phyloP scores from a whole-genome alignment of 2,329 filamentous ascomycete species.

The Sporothrix humicola region DNA sequence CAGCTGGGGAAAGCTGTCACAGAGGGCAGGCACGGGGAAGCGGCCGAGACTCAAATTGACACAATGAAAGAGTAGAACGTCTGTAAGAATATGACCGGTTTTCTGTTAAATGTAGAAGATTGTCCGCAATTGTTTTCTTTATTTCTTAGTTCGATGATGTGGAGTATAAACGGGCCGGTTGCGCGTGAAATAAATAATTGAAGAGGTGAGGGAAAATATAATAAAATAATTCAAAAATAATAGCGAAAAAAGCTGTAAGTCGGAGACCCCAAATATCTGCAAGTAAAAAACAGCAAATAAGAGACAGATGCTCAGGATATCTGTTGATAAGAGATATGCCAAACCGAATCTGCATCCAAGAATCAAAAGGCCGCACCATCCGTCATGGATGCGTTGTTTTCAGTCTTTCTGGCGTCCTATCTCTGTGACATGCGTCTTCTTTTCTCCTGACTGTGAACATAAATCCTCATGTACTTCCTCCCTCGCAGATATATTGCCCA shows the following conservation, averaged over 20 bases:
- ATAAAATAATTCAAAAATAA: constrained; percentile 2
- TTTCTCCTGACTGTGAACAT: neutral
- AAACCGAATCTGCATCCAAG: neutral
- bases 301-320: neutral
- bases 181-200: neutral
- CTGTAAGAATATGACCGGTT: too few relatives aligned
- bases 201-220: constrained; percentile 10
- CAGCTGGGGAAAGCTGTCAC: neutral
- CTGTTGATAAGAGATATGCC: constrained; percentile 19
- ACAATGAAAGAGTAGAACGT: too few relatives aligned
- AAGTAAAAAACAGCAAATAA: neutral
- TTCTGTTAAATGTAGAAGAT: too few relatives aligned
- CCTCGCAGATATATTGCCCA: constrained; percentile 2
- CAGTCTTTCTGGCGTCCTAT: neutral
- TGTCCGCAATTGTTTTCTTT: too few relatives aligned
- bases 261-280: neutral
- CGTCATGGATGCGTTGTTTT: constrained; percentile 2
- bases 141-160: neutral
- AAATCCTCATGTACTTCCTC: neutral
- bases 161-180: constrained; percentile 23
- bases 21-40: neutral
- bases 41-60: neutral
- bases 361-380: neutral
- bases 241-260: neutral
- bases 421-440: neutral